A percentile compares a stretch with the other conserved stretches of the same genome.
phyloP scores from a whole-genome alignment of 768 basidiomycete genomes.

The Rhodotorula graminis region DNA sequence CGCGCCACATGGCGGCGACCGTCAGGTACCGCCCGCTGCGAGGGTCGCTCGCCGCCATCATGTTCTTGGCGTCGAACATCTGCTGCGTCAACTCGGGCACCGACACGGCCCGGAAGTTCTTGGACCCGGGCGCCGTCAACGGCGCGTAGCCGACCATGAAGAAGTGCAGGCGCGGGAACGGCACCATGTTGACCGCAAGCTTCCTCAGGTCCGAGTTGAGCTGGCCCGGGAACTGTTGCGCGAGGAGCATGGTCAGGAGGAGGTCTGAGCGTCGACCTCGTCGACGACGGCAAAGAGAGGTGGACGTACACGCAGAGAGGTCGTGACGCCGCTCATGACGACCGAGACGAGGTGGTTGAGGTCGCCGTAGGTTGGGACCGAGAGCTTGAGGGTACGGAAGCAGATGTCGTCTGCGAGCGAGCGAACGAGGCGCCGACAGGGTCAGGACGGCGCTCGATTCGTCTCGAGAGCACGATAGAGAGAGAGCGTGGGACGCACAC shows the following conservation, averaged over 20 bases:
- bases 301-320: conserved; percentile 67
- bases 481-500: background rate
- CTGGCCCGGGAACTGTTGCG: conserved; percentile 80
- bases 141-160: conserved; percentile 81
- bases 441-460: no score
- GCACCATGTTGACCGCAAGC: conserved; percentile 98
- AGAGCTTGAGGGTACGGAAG: conserved; percentile 92
- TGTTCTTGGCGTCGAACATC: conserved; percentile 99
- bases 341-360: conserved; percentile 96
- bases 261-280: background rate
- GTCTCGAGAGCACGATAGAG: no score
- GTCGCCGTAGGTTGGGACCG: conserved; percentile 92
- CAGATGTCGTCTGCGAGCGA: conserved; percentile 70
- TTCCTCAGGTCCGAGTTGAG: conserved; percentile 98
- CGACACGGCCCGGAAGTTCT: conserved; percentile 81
- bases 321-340: conserved; percentile 98
- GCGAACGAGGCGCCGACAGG: no score
- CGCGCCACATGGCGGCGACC: conserved; percentile 96
- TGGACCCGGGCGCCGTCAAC: conserved; percentile 74
- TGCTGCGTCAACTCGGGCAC: conserved; percentile 97
- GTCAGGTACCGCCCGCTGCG: conserved; percentile 97
- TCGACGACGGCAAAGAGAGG: background rate
- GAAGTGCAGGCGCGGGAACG: conserved; percentile 74
- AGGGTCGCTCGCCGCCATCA: conserved; percentile 98
- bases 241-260: no score